phyloP scores from a whole-genome alignment of 2,329 filamentous ascomycete genomes.

The Xylaria digitata region DNA sequence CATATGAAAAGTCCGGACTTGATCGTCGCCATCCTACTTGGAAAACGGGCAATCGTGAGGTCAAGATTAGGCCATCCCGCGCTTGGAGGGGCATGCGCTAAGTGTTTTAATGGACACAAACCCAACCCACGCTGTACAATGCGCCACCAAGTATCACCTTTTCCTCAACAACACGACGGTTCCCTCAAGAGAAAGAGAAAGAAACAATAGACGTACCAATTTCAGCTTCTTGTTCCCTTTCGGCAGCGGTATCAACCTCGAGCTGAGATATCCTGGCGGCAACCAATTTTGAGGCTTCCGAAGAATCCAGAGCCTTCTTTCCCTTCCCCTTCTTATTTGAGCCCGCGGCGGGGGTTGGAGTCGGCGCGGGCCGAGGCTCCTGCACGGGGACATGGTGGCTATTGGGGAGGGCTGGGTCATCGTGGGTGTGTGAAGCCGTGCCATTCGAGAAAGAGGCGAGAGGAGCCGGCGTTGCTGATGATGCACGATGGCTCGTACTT shows the following conservation, averaged over 20 bases:
- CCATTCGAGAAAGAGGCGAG: slow-evolving; percentile 49
- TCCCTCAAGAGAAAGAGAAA: slow-evolving; percentile 10
- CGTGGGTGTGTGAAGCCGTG: slow-evolving; percentile 51
- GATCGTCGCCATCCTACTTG: not conserved
- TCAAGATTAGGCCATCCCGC: not conserved
- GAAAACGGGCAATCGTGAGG: not conserved
- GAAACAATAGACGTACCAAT: slow-evolving; percentile 71
- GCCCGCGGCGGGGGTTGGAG: slow-evolving; percentile 58
- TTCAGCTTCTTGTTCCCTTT: slow-evolving; percentile 95
- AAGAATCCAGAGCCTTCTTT: slow-evolving; percentile 86
- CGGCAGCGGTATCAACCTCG: slow-evolving; percentile 90
- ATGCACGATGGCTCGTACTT: slow-evolving; percentile 51
- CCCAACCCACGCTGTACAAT: not conserved
- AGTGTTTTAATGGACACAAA: not conserved
- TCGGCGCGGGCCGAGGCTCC: slow-evolving; percentile 57
- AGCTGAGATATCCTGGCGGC: slow-evolving; percentile 95
- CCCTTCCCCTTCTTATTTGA: slow-evolving; percentile 81
- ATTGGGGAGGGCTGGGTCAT: slow-evolving; percentile 51
- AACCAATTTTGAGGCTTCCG: slow-evolving; percentile 90
- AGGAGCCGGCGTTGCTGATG: slow-evolving; percentile 49
- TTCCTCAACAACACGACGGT: not conserved
- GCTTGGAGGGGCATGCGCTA: slow-evolving; percentile 16
- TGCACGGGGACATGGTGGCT: slow-evolving; percentile 55
- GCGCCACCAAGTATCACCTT: not conserved
- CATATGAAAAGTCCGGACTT: not conserved